Evolutionary conservation across 2,329 filamentous ascomycete species (phyloP).

Genomic region (Cephalotrichum gorgonifer): DNA sequence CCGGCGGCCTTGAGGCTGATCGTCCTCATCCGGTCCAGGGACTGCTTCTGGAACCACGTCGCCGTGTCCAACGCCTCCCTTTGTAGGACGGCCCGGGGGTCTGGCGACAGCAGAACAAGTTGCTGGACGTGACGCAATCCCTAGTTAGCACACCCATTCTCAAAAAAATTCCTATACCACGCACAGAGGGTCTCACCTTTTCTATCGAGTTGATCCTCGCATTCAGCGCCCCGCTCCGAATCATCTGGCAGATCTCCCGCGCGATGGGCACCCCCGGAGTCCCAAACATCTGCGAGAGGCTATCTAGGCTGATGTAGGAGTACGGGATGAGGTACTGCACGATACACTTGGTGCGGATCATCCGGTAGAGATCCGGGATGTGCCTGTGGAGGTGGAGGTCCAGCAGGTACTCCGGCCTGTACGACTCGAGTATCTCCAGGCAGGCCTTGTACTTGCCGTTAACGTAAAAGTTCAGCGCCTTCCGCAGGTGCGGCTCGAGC

Average conservation of each 20-base stretch:
- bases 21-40: conserved; percentile 65
- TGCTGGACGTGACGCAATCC: conserved; percentile 31
- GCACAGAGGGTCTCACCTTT: conserved; percentile 34
- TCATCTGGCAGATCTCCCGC: conserved; percentile 68
- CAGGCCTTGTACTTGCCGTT: conserved; percentile 83
- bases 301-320: conserved; percentile 72
- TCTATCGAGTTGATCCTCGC: conserved; percentile 81
- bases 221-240: conserved; percentile 58
- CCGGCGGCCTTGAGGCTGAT: conserved; percentile 68
- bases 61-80: conserved; percentile 56
- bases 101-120: conserved; percentile 59
- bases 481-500: conserved; percentile 85
- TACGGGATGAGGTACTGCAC: conserved; percentile 88
- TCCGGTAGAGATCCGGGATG: conserved; percentile 56
- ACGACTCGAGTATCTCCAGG: conserved; percentile 69
- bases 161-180: not conserved
- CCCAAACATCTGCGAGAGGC: conserved; percentile 68
- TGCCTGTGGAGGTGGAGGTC: conserved; percentile 78
- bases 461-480: conserved; percentile 81
- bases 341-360: conserved; percentile 83
- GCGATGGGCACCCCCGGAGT: conserved; percentile 53
- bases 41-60: conserved; percentile 61
- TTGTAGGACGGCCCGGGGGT: conserved; percentile 62
- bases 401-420: conserved; percentile 77
- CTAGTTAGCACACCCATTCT: conserved; percentile 8